Evolutionary conservation across 2,329 filamentous ascomycete genomes (phyloP).

Genomic region (Knufia petricola): DNA sequence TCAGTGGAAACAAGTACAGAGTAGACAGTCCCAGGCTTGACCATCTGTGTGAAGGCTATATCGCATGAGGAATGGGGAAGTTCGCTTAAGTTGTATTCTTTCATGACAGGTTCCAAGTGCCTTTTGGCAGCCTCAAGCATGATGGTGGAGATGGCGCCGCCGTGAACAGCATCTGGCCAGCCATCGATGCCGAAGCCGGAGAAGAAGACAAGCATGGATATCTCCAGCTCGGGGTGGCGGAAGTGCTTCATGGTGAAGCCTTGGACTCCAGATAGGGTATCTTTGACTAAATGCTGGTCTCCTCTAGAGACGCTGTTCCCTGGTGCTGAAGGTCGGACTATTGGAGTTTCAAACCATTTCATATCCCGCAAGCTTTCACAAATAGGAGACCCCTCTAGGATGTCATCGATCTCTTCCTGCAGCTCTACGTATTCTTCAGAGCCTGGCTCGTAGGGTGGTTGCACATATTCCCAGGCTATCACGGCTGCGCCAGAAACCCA

Average conservation of each 20-base stretch:
- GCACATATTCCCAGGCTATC: conserved; percentile 23
- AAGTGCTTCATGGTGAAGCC: conserved; percentile 45
- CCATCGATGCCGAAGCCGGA: conserved; percentile 52
- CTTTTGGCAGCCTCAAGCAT: conserved; percentile 57
- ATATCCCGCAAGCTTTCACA: conserved; percentile 31
- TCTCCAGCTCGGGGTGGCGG: conserved; percentile 50
- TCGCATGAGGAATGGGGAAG: conserved; percentile 29
- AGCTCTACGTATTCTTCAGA: conserved; percentile 27
- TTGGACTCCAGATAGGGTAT: conserved; percentile 32
- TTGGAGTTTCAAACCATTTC: conserved; percentile 30
- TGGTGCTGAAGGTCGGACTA: conserved; percentile 29
- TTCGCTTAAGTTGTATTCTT: conserved; percentile 32
- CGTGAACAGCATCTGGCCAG: conserved; percentile 64
- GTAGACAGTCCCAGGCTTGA: conserved; percentile 35
- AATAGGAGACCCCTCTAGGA: conserved; percentile 30
- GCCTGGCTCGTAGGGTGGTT: conserved; percentile 25
- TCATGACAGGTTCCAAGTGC: conserved; percentile 13
- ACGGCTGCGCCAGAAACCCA: conserved; percentile 17
- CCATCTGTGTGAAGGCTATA: background rate
- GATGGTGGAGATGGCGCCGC: conserved; percentile 58
- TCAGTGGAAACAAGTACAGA: background rate
- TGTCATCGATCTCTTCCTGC: conserved; percentile 25
- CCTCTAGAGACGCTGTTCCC: conserved; percentile 15
- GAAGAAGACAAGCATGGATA: conserved; percentile 57
- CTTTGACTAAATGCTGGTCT: conserved; percentile 28